Percentiles rank a stretch among this genome's conserved stretches.
Evolutionary conservation across 441 rosid species (phyloP).

Genomic region (Manihot esculenta): DNA sequence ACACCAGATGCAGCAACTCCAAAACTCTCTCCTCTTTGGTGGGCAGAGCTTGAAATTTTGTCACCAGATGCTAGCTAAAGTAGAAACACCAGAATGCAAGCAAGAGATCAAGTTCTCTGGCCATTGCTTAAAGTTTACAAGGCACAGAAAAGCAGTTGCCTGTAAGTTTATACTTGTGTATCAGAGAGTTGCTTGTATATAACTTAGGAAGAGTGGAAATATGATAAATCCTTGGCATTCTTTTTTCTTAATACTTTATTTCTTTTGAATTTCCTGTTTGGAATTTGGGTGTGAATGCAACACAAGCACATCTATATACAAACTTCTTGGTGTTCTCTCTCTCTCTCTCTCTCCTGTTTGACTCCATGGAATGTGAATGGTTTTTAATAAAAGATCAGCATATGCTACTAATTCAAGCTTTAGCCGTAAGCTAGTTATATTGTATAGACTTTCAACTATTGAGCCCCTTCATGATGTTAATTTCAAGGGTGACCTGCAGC

Average conservation of each 20-base stretch:
- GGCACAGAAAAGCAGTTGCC: conserved; percentile 14
- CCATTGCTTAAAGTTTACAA: neutral
- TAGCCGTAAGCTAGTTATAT: neutral
- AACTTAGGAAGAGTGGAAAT: conserved; percentile 22
- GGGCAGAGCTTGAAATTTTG: conserved; percentile 90
- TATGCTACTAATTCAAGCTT: neutral
- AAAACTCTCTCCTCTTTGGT: conserved; percentile 79
- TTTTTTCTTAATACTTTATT: neutral
- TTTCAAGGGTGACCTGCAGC: neutral
- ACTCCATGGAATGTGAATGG: neutral
- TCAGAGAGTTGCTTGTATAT: conserved; percentile 40
- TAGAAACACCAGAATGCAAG: conserved; percentile 10
- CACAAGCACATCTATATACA: neutral
- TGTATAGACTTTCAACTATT: neutral
- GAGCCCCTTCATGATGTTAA: neutral
- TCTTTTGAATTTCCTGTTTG: conserved; percentile 3
- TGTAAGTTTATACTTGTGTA: conserved; percentile 14
- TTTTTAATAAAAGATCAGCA: neutral
- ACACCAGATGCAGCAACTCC: conserved; percentile 65
- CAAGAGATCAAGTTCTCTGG: conserved; percentile 22
- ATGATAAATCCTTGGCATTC: conserved; percentile 6
- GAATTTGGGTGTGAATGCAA: conserved; percentile 17
- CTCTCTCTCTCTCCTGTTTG: neutral
- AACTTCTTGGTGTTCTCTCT: neutral
- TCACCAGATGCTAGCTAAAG: conserved; percentile 47